phyloP scores from a whole-genome alignment of 345 rosid genomes.

The Lepidium aucheri region DNA sequence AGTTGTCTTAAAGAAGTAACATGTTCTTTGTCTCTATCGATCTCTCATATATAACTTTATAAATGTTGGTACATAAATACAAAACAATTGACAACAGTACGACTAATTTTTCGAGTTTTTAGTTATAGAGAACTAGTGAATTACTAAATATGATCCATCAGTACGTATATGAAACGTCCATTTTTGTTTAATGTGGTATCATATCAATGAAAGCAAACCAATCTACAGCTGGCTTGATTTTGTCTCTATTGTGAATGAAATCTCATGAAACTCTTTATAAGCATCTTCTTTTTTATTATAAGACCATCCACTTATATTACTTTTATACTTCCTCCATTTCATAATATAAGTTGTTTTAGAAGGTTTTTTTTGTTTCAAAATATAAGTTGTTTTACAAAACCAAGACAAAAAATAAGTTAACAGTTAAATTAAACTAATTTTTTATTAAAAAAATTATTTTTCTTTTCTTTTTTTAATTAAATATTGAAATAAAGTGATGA shows the following conservation, averaged over 20 bases:
- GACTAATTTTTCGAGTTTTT: not conserved
- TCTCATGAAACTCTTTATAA: not conserved
- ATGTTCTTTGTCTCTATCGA: slow-evolving; percentile 23
- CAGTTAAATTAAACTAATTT: too few species aligned
- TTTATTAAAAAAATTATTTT: too few species aligned
- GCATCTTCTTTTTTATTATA: not conserved
- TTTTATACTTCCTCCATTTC: too few species aligned
- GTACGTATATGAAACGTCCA: not conserved
- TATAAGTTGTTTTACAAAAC: too few species aligned
- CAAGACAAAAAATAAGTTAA: too few species aligned
- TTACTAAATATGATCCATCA: not conserved
- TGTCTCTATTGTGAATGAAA: slow-evolving; percentile 18
- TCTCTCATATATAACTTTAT: slow-evolving; percentile 6
- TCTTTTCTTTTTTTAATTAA: too few species aligned
- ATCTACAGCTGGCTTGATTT: slow-evolving; percentile 13
- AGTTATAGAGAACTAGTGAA: not conserved
- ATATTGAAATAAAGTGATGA: too few species aligned
- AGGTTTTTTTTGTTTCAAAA: too few species aligned
- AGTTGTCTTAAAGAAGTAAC: slow-evolving; percentile 19
- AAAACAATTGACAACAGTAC: slow-evolving; percentile 4
- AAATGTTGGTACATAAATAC: slow-evolving; percentile 18
- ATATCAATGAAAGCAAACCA: slow-evolving; percentile 11
- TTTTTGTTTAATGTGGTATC: slow-evolving; percentile 1
- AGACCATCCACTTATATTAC: slow-evolving; percentile 24
- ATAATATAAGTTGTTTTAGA: too few species aligned